Evolutionary conservation across 1,139 yeast species (phyloP).

Genomic region (Kodamaea sp.): DNA sequence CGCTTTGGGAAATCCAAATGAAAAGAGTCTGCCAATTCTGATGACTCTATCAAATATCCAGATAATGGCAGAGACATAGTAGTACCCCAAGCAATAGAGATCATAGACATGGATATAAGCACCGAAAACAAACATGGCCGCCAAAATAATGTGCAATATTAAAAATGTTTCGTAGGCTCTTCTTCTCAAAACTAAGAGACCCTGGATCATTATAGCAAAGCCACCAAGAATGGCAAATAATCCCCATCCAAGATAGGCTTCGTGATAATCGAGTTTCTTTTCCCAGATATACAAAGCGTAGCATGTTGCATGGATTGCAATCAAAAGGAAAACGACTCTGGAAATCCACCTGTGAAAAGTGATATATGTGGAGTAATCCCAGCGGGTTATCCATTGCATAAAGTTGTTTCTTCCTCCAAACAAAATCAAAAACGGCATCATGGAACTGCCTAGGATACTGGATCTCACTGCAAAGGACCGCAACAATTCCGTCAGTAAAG

Average conservation of each 20-base stretch:
- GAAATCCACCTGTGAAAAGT: constrained; percentile 64
- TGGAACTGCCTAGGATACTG: constrained; percentile 55
- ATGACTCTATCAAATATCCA: constrained; percentile 47
- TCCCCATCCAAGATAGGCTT: constrained; percentile 31
- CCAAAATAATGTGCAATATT: constrained; percentile 42
- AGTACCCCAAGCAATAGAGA: constrained; percentile 40
- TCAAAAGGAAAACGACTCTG: constrained; percentile 42
- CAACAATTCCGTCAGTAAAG: constrained; percentile 19
- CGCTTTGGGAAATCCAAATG: constrained; percentile 44
- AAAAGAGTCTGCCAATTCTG: constrained; percentile 33
- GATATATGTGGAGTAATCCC: constrained; percentile 61
- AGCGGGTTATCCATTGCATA: constrained; percentile 55
- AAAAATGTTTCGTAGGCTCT: constrained; percentile 46
- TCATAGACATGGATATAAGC: constrained; percentile 43
- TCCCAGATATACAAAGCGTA: constrained; percentile 24
- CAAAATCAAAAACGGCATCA: constrained; percentile 52
- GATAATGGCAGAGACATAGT: constrained; percentile 40
- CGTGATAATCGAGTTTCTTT: constrained; percentile 11
- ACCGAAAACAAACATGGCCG: constrained; percentile 41
- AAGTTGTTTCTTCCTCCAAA: constrained; percentile 67
- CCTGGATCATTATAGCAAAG: constrained; percentile 33
- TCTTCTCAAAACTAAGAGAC: constrained; percentile 42
- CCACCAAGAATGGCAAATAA: constrained; percentile 31
- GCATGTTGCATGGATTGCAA: constrained; percentile 40
- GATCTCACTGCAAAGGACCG: constrained; percentile 55